phyloP scores from a whole-genome alignment of 257 asterid species.

The Solanum peruvianum region DNA sequence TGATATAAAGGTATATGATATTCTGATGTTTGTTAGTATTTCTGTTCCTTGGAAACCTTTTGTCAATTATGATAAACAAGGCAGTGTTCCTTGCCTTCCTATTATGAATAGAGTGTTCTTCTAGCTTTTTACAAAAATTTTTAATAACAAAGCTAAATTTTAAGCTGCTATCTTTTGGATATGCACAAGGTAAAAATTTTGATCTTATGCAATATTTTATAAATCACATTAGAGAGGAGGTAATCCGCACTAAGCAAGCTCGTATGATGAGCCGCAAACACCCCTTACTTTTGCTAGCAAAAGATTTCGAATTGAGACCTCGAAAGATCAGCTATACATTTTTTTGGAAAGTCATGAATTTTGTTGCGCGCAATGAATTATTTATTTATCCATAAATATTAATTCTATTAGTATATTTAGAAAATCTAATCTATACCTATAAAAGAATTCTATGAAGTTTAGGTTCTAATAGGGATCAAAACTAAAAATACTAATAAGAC shows the following conservation, averaged over 20 bases:
- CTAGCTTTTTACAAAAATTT: not conserved
- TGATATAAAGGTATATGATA: not conserved
- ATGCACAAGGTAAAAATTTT: not conserved
- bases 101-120: not conserved
- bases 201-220: not conserved
- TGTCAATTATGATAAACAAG: not conserved
- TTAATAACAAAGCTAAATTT: too few species aligned
- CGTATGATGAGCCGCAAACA: not conserved
- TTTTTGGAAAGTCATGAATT: not conserved
- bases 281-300: not conserved
- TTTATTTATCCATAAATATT: too few species aligned
- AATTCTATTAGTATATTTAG: too few species aligned
- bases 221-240: not conserved
- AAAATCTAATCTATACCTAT: not conserved
- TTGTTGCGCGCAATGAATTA: rapidly evolving
- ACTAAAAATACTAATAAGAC: not conserved
- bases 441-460: too few species aligned
- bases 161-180: not conserved
- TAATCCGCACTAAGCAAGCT: not conserved
- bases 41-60: not conserved
- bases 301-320: too few species aligned
- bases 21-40: not conserved
- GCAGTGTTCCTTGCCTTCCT: not conserved
- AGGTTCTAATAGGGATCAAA: not conserved
- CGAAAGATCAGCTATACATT: not conserved